Conservation (phyloP, 2,329 filamentous ascomycete genomes). For the Epichloe bromicola region DNA sequence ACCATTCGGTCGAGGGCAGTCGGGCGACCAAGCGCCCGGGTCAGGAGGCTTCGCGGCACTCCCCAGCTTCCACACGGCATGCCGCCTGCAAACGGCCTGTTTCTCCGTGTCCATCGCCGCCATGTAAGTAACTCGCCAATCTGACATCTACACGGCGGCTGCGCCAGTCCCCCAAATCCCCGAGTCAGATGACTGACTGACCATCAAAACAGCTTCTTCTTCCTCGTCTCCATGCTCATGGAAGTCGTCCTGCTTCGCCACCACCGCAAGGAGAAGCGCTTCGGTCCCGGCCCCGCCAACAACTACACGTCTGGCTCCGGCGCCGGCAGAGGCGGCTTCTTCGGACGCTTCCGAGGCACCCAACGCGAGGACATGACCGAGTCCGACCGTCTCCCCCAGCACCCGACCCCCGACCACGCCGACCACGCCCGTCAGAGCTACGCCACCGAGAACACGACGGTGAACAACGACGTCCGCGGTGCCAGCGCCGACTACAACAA, state of each 20-base stretch:
- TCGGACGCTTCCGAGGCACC: conserved; percentile 20
- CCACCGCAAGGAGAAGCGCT: conserved; percentile 63
- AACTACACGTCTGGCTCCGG: conserved; percentile 47
- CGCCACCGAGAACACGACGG: conserved; percentile 24
- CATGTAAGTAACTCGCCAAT: conserved; percentile 37
- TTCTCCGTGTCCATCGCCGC: conserved; percentile 69
- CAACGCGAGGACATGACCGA: conserved; percentile 12
- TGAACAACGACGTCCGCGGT: conserved; percentile 16
- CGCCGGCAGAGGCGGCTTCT: conserved; percentile 17
- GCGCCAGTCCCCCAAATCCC: too few relatives aligned
- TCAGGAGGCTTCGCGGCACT: conserved; percentile 32
- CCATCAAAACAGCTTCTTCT: conserved; percentile 46
- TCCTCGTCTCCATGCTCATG: conserved; percentile 56
- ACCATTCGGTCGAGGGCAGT: conserved; percentile 53
- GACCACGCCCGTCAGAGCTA: conserved; percentile 27
- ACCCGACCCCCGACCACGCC: conserved; percentile 28
- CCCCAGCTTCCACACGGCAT: conserved; percentile 42
- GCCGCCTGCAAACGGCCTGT: conserved; percentile 61
- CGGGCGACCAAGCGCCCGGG: conserved; percentile 35
- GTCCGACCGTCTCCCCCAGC: conserved; percentile 23
- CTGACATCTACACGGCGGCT: too few relatives aligned
- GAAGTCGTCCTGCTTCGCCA: conserved; percentile 57
- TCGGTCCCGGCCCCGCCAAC: conserved; percentile 35
- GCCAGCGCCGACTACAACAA: conserved; percentile 15
- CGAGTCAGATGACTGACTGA: neutral